These are phyloP conservation scores for Sugiyamaella marilandica DNA, from an alignment of 805 yeast genomes.

Conservation along the genomic window DNA sequence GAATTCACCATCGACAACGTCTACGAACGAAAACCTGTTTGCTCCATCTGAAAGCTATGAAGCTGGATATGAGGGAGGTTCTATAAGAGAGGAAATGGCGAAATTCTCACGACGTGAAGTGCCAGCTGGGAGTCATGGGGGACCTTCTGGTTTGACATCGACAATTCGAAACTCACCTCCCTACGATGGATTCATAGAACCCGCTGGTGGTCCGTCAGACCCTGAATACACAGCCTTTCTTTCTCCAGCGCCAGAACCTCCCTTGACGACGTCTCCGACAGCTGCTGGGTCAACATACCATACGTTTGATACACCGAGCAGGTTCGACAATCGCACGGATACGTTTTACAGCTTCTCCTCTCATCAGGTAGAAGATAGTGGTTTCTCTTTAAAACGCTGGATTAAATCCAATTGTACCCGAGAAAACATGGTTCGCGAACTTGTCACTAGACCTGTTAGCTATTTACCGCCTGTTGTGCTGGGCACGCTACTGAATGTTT, in stretches of 20 bases:
- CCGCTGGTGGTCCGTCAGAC: too few relatives aligned
- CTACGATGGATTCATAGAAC: not conserved
- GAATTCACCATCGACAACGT: not conserved
- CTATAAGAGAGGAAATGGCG: conserved; percentile 7
- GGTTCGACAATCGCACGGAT: not conserved
- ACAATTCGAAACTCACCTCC: not conserved
- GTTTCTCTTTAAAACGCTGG: not conserved
- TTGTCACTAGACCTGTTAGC: conserved; percentile 34
- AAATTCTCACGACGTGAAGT: conserved; percentile 2
- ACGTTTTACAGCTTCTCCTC: not conserved
- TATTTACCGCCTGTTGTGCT: conserved; percentile 77
- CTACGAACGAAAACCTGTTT: not conserved
- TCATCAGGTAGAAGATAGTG: not conserved
- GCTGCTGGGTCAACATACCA: not conserved
- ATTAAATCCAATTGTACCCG: conserved; percentile 3
- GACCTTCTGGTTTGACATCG: not conserved
- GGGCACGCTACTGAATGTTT: conserved; percentile 77
- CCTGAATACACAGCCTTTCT: too few relatives aligned
- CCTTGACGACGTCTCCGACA: too few relatives aligned
- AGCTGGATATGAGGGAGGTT: not conserved
- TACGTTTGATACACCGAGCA: conserved; percentile 2
- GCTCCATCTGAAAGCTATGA: not conserved
- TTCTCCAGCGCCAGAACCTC: too few relatives aligned
- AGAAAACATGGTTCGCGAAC: not conserved
- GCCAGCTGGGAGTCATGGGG: not conserved